A percentile compares a stretch with the other conserved stretches of the same genome.
These are phyloP conservation scores for Blakeslea trispora DNA, from an alignment of 371 early-diverging fungal species.

Conservation along the genomic window DNA sequence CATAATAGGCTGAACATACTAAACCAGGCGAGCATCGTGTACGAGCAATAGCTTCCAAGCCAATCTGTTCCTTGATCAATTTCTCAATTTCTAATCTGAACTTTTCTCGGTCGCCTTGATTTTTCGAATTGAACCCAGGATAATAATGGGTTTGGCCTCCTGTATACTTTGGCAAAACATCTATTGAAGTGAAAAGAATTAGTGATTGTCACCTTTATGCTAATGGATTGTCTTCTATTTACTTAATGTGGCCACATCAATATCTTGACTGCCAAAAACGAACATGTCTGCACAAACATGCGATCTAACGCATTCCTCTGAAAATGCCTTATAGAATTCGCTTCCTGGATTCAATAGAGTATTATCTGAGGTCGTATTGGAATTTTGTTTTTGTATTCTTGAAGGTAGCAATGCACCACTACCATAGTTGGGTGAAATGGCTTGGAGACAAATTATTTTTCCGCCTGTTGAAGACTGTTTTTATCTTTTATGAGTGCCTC, in stretches of 20 bases:
- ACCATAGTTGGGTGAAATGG: slow-evolving; percentile 65
- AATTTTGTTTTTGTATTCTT: slow-evolving; percentile 59
- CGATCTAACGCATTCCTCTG: slow-evolving; percentile 72
- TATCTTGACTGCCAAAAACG: slow-evolving; percentile 69
- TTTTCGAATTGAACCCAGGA: slow-evolving; percentile 74
- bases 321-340: slow-evolving; percentile 80
- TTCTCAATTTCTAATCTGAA: slow-evolving; percentile 69
- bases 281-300: slow-evolving; percentile 87
- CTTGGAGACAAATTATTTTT: slow-evolving; percentile 74
- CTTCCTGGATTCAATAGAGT: slow-evolving; percentile 65
- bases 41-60: slow-evolving; percentile 87
- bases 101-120: slow-evolving; percentile 66
- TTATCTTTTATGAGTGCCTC: neutral
- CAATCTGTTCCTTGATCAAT: slow-evolving; percentile 68
- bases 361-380: slow-evolving; percentile 47
- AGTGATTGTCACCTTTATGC: too few species aligned
- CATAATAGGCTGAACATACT: slow-evolving; percentile 77
- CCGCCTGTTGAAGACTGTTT: slow-evolving; percentile 74
- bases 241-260: slow-evolving; percentile 83
- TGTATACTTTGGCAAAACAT: slow-evolving; percentile 74
- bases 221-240: too few species aligned
- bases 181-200: too few species aligned
- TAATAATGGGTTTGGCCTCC: slow-evolving; percentile 88
- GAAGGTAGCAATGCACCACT: slow-evolving; percentile 56
- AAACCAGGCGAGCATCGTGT: slow-evolving; percentile 82